Evolutionary conservation across 768 basidiomycete genomes (phyloP).

Genomic region (Tubosaeta sp.): DNA sequence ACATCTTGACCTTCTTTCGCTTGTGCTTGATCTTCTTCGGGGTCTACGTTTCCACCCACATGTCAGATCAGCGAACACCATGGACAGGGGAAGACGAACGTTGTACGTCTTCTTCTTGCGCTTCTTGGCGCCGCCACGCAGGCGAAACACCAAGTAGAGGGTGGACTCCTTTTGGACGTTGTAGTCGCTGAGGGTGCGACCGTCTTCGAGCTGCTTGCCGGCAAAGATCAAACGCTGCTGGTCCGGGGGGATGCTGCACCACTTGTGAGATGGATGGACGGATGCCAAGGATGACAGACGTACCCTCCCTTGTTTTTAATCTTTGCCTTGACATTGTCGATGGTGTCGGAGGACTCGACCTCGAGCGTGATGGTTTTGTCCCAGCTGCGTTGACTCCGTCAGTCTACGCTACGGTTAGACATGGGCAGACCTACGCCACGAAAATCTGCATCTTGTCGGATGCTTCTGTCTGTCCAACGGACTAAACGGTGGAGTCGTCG

Average conservation of each 20-base stretch:
- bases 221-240: slow-evolving; percentile 99
- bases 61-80: slow-evolving; percentile 1
- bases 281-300: slow-evolving; percentile 13
- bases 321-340: slow-evolving; percentile 97
- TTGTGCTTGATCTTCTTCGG: slow-evolving; percentile 99
- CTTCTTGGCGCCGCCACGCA: slow-evolving; percentile 99
- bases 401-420: background rate
- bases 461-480: slow-evolving; percentile 89
- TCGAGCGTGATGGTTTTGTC: slow-evolving; percentile 99
- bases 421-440: slow-evolving; percentile 67
- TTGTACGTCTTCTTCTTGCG: slow-evolving; percentile 99
- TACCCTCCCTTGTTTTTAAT: slow-evolving; percentile 98
- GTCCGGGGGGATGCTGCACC: slow-evolving; percentile 76
- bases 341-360: slow-evolving; percentile 95
- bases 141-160: slow-evolving; percentile 93
- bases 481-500: slow-evolving; percentile 88
- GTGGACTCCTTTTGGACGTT: slow-evolving; percentile 99
- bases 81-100: slow-evolving; percentile 43
- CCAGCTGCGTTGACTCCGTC: slow-evolving; percentile 67
- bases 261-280: slow-evolving; percentile 2
- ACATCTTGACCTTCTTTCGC: slow-evolving; percentile 99
- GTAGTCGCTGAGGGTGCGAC: slow-evolving; percentile 91
- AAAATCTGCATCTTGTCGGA: slow-evolving; percentile 92
- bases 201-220: slow-evolving; percentile 99
- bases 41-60: slow-evolving; percentile 46